Percentiles rank a stretch among this genome's conserved stretches.
These are phyloP conservation scores for Rosa multiflora DNA, from an alignment of 306 rosid genomes.

Conservation along the genomic window DNA sequence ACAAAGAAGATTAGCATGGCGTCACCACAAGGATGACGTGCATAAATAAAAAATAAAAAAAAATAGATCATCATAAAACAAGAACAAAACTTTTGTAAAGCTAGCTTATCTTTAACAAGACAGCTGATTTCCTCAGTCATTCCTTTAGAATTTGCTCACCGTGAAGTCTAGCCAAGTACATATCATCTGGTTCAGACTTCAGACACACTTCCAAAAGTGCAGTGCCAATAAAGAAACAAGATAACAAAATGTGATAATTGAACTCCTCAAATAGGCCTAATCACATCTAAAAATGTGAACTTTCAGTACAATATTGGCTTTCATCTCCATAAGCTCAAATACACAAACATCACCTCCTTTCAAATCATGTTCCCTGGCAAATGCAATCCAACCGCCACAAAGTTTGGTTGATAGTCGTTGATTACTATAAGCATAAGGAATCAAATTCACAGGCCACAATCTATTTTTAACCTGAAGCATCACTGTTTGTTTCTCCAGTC, in stretches of 20 bases:
- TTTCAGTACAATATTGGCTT: background rate
- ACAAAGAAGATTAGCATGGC: too few species aligned
- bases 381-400: background rate
- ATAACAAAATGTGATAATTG: background rate
- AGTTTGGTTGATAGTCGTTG: background rate
- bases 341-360: background rate
- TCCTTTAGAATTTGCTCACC: too few species aligned
- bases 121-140: too few species aligned
- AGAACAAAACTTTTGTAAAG: too few species aligned
- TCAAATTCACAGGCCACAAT: background rate
- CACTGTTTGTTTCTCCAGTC: background rate
- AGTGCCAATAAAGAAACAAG: too few species aligned
- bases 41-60: too few species aligned
- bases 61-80: too few species aligned
- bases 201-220: too few species aligned
- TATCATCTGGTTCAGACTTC: too few species aligned
- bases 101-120: too few species aligned
- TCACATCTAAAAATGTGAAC: constrained; percentile 1
- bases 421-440: background rate
- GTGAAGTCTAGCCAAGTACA: too few species aligned
- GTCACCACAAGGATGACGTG: too few species aligned
- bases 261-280: background rate
- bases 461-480: background rate
- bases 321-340: background rate
- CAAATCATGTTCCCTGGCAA: background rate